Conservation (phyloP, 2,329 filamentous ascomycete genomes). For the Pseudogymnoascus sp. region DNA sequence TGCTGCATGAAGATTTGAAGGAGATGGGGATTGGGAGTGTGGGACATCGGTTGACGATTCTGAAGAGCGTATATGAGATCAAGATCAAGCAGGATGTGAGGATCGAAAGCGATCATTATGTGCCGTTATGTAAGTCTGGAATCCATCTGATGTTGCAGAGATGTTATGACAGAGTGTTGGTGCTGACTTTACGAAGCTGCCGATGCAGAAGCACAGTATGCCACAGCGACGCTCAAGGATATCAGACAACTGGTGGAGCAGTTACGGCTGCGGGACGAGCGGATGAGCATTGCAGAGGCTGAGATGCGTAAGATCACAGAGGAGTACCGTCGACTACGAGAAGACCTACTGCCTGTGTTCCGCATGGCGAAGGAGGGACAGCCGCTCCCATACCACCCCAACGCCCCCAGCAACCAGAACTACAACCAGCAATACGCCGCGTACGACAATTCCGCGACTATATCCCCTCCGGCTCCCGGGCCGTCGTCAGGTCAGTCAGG, state of each 20-base stretch:
- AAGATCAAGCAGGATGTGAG: conserved; percentile 91
- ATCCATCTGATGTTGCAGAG: neutral
- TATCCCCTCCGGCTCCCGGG: conserved; percentile 50
- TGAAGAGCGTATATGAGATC: conserved; percentile 93
- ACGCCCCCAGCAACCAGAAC: conserved; percentile 16
- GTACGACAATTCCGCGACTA: conserved; percentile 39
- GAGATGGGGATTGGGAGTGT: conserved; percentile 91
- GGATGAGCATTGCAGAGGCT: conserved; percentile 68
- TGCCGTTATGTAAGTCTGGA: conserved; percentile 71
- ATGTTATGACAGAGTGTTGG: neutral
- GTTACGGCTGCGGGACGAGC: conserved; percentile 77
- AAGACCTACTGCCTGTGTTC: conserved; percentile 85
- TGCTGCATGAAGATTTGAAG: conserved; percentile 89
- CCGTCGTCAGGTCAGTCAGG: conserved; percentile 44
- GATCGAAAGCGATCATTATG: conserved; percentile 86
- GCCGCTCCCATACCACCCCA: conserved; percentile 55
- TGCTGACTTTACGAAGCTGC: conserved; percentile 52
- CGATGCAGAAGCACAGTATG: conserved; percentile 77
- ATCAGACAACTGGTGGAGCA: conserved; percentile 86
- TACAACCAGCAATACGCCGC: conserved; percentile 21
- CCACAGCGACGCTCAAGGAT: conserved; percentile 84
- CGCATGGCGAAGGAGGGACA: conserved; percentile 88
- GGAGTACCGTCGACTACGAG: conserved; percentile 78
- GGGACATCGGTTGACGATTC: conserved; percentile 85
- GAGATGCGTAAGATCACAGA: conserved; percentile 78